These are phyloP conservation scores for Eimeria tenella DNA, from an alignment of 169 alveolate species.

Conservation along the genomic window DNA sequence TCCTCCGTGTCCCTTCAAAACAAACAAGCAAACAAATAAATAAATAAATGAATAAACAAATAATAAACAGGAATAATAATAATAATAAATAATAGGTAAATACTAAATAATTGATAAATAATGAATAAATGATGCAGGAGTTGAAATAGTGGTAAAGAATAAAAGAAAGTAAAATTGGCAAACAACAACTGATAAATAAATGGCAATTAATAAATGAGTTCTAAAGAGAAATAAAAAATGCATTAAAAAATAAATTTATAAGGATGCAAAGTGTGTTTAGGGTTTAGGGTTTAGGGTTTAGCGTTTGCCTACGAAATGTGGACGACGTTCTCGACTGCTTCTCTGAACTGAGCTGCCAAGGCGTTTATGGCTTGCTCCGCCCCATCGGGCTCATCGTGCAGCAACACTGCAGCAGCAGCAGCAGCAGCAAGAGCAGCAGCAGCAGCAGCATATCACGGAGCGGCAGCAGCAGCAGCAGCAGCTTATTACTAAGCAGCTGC, in stretches of 20 bases:
- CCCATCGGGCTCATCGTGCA: slow-evolving; percentile 22
- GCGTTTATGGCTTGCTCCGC: slow-evolving; percentile 7
- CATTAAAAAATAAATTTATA: not conserved
- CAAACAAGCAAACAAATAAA: too few species aligned
- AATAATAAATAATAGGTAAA: not conserved
- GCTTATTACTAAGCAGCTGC: not conserved
- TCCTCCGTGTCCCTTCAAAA: slow-evolving; percentile 23
- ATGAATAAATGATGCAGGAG: slow-evolving; percentile 80
- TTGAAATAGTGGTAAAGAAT: not conserved
- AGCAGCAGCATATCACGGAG: not conserved
- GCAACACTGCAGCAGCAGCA: slow-evolving; percentile 27
- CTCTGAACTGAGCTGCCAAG: slow-evolving; percentile 10
- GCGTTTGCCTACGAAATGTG: not conserved
- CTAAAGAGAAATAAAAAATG: not conserved
- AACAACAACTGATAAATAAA: too few species aligned
- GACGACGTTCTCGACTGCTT: not conserved
- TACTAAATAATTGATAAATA: not conserved
- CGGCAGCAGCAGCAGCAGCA: not conserved
- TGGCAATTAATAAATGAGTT: not conserved
- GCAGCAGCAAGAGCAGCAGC: slow-evolving; percentile 9
- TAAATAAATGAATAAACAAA: not conserved
- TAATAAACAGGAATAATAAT: too few species aligned
- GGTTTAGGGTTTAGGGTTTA: slow-evolving; percentile 2
- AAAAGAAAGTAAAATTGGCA: too few species aligned
- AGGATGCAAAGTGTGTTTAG: not conserved